Conservation (phyloP, 179 eudicot genomes). For the Beta lomatogona region DNA sequence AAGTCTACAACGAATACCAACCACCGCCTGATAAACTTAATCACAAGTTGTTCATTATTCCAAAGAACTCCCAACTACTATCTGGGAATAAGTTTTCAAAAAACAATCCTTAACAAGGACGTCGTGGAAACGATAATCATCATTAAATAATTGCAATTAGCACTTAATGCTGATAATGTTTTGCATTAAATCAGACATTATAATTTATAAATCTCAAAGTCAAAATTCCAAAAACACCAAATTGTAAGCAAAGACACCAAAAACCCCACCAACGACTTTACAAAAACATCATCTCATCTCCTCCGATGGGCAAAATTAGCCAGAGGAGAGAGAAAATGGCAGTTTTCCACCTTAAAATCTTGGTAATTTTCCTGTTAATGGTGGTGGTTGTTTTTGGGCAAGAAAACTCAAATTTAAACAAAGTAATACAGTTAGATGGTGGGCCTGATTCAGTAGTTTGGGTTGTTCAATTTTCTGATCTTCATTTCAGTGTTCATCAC, state of each 20-base stretch:
- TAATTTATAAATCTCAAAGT: too few relatives aligned
- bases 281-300: background rate
- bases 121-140: too few relatives aligned
- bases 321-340: constrained; percentile 13
- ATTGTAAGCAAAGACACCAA: background rate
- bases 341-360: background rate
- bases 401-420: constrained; percentile 17
- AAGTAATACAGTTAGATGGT: constrained; percentile 44
- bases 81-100: too few relatives aligned
- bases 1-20: too few relatives aligned
- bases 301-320: constrained; percentile 5
- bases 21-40: too few relatives aligned
- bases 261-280: background rate
- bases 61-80: too few relatives aligned
- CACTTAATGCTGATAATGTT: too few relatives aligned
- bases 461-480: constrained; percentile 91
- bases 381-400: background rate
- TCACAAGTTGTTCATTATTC: too few relatives aligned
- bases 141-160: too few relatives aligned
- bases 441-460: constrained; percentile 66
- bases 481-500: constrained; percentile 88
- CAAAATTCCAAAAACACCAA: too few relatives aligned
- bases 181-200: too few relatives aligned
- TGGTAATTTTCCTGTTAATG: background rate
- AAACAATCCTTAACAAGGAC: too few relatives aligned